Evolutionary conservation across 1,284 basidiomycete genomes (phyloP).

Genomic region (Wallemia mellicola): DNA sequence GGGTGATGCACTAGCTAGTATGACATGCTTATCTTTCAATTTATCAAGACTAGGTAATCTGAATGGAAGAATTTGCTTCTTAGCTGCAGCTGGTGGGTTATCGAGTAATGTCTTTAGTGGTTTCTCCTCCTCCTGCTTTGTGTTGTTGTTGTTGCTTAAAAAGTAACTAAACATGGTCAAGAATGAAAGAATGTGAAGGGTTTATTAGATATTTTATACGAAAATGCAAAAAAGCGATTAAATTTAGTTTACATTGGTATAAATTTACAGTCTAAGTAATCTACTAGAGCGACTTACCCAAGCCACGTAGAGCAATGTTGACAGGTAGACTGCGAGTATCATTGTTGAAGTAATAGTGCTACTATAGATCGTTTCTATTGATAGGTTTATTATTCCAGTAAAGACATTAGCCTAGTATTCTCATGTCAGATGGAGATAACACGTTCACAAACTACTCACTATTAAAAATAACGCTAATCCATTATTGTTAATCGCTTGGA

Average conservation of each 20-base stretch:
- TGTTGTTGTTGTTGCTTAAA: not conserved
- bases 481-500: slow-evolving; percentile 58
- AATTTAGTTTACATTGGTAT: no score
- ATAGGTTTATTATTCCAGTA: slow-evolving; percentile 61
- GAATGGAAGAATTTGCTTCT: not conserved
- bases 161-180: not conserved
- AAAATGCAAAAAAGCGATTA: no score
- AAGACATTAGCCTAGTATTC: slow-evolving; percentile 41
- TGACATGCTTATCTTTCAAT: not conserved
- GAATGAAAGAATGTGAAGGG: not conserved
- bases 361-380: slow-evolving; percentile 52
- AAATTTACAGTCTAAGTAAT: slow-evolving; percentile 10
- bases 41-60: not conserved
- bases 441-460: slow-evolving; percentile 22
- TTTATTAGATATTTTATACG: no score
- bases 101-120: not conserved
- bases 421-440: not conserved
- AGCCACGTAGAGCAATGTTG: slow-evolving; percentile 27
- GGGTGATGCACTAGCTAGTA: not conserved
- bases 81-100: not conserved
- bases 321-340: slow-evolving; percentile 34
- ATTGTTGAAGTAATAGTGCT: slow-evolving; percentile 27
- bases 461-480: slow-evolving; percentile 48
- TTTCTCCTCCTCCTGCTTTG: not conserved
- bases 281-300: slow-evolving; percentile 22